Evolutionary conservation across 495 filamentous ascomycete species (phyloP).

Genomic region (Aspergillus indologenus): DNA sequence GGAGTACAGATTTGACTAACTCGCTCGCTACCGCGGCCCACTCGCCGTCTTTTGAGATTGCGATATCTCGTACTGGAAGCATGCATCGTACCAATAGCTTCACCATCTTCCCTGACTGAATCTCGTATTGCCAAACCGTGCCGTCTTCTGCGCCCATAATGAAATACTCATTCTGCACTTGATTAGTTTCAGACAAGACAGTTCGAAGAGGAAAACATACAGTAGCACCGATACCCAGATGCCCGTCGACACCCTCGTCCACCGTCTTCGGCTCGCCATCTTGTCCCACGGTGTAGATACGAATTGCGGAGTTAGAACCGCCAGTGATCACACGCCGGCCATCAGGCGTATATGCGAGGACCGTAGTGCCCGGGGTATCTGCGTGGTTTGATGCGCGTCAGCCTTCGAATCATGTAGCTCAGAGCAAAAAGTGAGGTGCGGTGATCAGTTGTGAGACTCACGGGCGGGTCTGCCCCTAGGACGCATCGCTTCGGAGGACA

Average conservation of each 20-base stretch:
- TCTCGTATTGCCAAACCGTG: slow-evolving; percentile 81
- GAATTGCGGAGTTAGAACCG: slow-evolving; percentile 84
- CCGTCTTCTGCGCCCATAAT: slow-evolving; percentile 89
- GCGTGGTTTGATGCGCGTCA: slow-evolving; percentile 5
- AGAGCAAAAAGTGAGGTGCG: not conserved
- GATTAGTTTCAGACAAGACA: not conserved
- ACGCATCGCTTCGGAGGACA: slow-evolving; percentile 41
- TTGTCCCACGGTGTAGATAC: slow-evolving; percentile 83
- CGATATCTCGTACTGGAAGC: slow-evolving; percentile 80
- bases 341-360: slow-evolving; percentile 65
- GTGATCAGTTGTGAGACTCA: slow-evolving; percentile 22
- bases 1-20: slow-evolving; percentile 35
- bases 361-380: slow-evolving; percentile 69
- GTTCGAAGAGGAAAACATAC: slow-evolving; percentile 38
- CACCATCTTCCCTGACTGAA: slow-evolving; percentile 71
- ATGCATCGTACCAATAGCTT: slow-evolving; percentile 77
- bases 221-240: slow-evolving; percentile 69
- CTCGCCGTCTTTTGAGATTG: slow-evolving; percentile 73
- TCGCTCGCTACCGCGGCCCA: slow-evolving; percentile 98
- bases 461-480: slow-evolving; percentile 46
- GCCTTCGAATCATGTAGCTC: slow-evolving; percentile 11
- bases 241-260: slow-evolving; percentile 80
- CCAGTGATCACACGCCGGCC: slow-evolving; percentile 74
- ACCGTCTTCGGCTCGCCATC: slow-evolving; percentile 89
- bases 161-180: slow-evolving; percentile 69